Percentiles rank a stretch among this genome's conserved stretches.
These are phyloP conservation scores for Claviceps arundinis DNA, from an alignment of 2,329 filamentous ascomycete species.

Conservation along the genomic window DNA sequence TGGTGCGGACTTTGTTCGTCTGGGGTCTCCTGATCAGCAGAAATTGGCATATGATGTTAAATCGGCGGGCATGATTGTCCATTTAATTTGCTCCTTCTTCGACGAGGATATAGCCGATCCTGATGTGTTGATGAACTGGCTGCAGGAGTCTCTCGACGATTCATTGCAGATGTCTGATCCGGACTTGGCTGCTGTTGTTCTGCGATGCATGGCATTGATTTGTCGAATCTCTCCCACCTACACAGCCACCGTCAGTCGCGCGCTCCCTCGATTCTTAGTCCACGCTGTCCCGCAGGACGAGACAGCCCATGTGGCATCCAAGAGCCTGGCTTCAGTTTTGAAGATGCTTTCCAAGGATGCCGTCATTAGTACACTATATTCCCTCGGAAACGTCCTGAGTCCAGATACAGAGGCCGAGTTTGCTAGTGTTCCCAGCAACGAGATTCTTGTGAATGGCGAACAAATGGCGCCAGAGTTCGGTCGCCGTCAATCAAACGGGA, in stretches of 20 bases:
- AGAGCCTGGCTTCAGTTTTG: constrained; percentile 69
- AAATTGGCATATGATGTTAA: constrained; percentile 77
- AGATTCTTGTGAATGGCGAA: constrained; percentile 26
- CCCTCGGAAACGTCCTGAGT: constrained; percentile 88
- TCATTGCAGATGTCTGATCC: constrained; percentile 70
- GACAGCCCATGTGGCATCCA: constrained; percentile 66
- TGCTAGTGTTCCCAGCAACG: constrained; percentile 37
- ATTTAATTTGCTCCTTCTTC: constrained; percentile 71
- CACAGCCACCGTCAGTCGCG: constrained; percentile 62
- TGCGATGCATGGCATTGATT: constrained; percentile 72
- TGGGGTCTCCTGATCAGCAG: constrained; percentile 79
- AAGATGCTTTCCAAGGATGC: constrained; percentile 79
- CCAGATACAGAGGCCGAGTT: constrained; percentile 46
- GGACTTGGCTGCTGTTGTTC: constrained; percentile 59
- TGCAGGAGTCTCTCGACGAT: constrained; percentile 71
- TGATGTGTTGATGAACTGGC: constrained; percentile 69
- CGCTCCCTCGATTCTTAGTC: constrained; percentile 77
- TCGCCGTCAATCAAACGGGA: constrained; percentile 50
- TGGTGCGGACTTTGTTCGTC: constrained; percentile 69
- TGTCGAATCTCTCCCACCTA: constrained; percentile 61
- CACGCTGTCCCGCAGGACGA: constrained; percentile 59
- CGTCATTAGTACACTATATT: constrained; percentile 89
- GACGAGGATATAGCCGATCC: constrained; percentile 71
- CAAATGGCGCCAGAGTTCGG: constrained; percentile 33
- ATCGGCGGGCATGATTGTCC: constrained; percentile 66